Evolutionary conservation across 2,329 filamentous ascomycete species (phyloP).

Genomic region (Scedosporium boydii): DNA sequence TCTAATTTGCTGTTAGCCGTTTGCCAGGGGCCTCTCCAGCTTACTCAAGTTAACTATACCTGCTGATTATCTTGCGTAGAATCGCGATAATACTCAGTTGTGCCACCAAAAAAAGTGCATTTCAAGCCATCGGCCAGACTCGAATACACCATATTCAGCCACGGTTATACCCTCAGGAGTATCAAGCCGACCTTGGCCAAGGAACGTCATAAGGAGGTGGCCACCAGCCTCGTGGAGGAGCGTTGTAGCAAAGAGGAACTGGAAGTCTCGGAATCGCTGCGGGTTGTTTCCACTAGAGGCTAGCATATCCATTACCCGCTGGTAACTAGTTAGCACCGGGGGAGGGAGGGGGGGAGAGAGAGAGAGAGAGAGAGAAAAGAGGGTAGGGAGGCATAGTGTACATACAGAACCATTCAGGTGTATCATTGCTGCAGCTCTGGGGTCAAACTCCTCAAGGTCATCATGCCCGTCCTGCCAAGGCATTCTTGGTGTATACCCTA

Average conservation of each 20-base stretch:
- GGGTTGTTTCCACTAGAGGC: neutral
- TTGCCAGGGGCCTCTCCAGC: neutral
- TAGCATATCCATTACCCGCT: neutral
- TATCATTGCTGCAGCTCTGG: neutral
- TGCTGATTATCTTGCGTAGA: neutral
- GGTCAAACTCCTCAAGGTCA: neutral
- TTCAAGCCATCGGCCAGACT: neutral
- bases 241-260: neutral
- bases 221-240: neutral
- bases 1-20: neutral
- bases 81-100: neutral
- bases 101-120: neutral
- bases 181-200: neutral
- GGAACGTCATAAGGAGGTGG: neutral
- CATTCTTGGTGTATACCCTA: neutral
- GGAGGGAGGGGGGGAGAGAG: too few relatives aligned
- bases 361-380: too few relatives aligned
- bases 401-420: neutral
- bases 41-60: neutral
- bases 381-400: neutral
- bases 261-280: neutral
- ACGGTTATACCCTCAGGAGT: neutral
- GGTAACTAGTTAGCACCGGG: neutral
- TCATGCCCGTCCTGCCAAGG: neutral
- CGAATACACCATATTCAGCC: neutral